Evolutionary conservation across 2,329 filamentous ascomycete genomes (phyloP), one percentile per base, ranked within the genome.

Genomic region (Cordyceps fumosorosea): DNA sequence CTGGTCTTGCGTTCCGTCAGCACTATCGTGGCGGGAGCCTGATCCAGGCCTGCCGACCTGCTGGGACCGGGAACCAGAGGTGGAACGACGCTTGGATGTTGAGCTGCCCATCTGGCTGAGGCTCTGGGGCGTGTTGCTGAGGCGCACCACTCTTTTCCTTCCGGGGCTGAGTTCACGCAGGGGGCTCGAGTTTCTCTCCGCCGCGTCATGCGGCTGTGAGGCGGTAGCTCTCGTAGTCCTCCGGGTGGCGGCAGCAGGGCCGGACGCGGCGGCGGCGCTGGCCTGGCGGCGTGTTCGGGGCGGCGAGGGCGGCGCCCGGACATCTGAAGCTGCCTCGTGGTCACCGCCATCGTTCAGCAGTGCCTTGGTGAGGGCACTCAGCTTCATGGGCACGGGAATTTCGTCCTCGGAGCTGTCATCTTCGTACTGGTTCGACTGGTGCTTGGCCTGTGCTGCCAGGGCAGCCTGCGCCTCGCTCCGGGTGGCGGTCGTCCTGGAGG

Each of bases 341-440:
- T 84, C 81, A 3, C 78, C 81, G 50, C 84, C 83, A 64, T 88
- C 85, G 62, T 85, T 84, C 26, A 97, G 81, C 18, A 97, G 80
- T 22, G 91, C 93, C 72, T 95, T 93, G 55, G 93, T 96, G 67
- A 95, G 84, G 69, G 93, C 92, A 73, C 92, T 97, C 72, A 97
- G 89, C 77, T 95, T 96, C 85, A 95, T 91, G 69, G 92, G 92
- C 67, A 91, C 89, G 18, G 90, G 89, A 32, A 96, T 90, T 75
- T 97, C 93, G 70, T 97, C 93, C 75, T 97, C 93, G 26, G 93
- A 96, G 79, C 91, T 96, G 72, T 96, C 93, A 68, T 90, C 88
- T 67, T 72, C 66, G 64, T 73, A 87, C 70, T n/a, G 73, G 76
- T 66, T 77, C 50, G 75, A 67, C 56, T 79, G 75, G 56, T 70